Conservation (phyloP, 129 eudicot genomes). For the Chrysanthemum lavandulifolium region DNA sequence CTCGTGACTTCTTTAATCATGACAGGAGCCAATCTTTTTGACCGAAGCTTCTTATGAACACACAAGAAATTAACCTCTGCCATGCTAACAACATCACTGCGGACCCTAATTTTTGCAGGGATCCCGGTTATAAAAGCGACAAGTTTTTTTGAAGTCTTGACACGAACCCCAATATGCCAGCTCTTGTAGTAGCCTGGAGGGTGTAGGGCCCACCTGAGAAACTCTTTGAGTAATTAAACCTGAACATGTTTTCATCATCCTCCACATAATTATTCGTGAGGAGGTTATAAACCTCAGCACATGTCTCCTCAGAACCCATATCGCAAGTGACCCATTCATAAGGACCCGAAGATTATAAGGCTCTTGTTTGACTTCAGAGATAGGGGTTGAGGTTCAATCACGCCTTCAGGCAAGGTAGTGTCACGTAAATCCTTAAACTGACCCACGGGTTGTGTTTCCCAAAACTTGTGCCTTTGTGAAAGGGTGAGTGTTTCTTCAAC, state of each 20-base stretch:
- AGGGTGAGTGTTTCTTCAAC: conserved; percentile 52
- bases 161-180: conserved; percentile 70
- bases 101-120: conserved; percentile 61
- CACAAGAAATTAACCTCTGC: conserved; percentile 67
- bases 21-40: conserved; percentile 64
- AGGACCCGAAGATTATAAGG: conserved; percentile 51
- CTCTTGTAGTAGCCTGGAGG: conserved; percentile 57
- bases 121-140: conserved; percentile 66
- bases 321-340: conserved; percentile 73
- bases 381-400: conserved; percentile 51
- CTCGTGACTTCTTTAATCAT: conserved; percentile 72
- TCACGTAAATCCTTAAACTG: conserved; percentile 59
- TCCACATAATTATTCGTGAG: conserved; percentile 58
- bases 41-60: conserved; percentile 69
- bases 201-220: conserved; percentile 62
- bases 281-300: conserved; percentile 61
- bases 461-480: conserved; percentile 52
- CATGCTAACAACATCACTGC: conserved; percentile 45
- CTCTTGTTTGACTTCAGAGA: conserved; percentile 64
- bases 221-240: conserved; percentile 64
- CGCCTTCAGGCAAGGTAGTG: conserved; percentile 50
- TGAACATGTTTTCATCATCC: conserved; percentile 70
- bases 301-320: conserved; percentile 47
- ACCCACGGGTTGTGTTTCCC: conserved; percentile 76
- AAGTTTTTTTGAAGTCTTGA: conserved; percentile 53